phyloP scores from a whole-genome alignment of 2,329 filamentous ascomycete species.

The Colletotrichum coccodes region DNA sequence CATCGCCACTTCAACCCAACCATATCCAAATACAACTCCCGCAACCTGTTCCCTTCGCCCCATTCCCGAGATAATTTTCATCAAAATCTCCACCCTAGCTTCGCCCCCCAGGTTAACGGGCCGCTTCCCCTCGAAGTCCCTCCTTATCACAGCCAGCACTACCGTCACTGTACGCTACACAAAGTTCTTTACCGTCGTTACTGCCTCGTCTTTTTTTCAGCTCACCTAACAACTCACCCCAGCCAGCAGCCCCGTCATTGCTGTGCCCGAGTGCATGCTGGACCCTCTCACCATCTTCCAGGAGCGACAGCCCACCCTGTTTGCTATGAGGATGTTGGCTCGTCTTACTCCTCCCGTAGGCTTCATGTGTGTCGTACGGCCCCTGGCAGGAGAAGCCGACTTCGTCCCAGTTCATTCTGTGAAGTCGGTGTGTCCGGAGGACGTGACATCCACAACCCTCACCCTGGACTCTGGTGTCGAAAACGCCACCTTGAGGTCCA shows the following conservation, averaged over 20 bases:
- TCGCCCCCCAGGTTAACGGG: no score
- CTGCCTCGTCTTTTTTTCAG: neutral
- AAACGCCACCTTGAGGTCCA: conserved; percentile 50
- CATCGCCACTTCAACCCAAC: neutral
- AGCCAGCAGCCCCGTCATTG: neutral
- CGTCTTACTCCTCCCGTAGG: conserved; percentile 57
- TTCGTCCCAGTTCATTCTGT: conserved; percentile 39
- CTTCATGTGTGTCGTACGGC: conserved; percentile 18
- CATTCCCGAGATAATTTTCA: neutral
- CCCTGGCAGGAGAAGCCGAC: conserved; percentile 29
- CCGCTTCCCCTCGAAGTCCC: conserved; percentile 43
- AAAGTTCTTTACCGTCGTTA: conserved; percentile 15
- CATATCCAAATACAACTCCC: neutral
- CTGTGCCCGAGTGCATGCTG: neutral
- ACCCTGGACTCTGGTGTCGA: conserved; percentile 50
- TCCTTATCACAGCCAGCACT: conserved; percentile 52
- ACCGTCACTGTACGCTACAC: conserved; percentile 59
- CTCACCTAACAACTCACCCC: neutral
- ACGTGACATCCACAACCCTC: conserved; percentile 57
- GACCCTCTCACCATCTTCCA: neutral
- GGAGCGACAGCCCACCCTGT: conserved; percentile 52
- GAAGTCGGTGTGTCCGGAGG: conserved; percentile 52
- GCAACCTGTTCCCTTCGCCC: neutral
- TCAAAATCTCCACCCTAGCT: neutral
- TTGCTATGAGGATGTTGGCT: conserved; percentile 59